Evolutionary conservation across 2,329 filamentous ascomycete genomes (phyloP).

Genomic region (Apiospora pterosperma): DNA sequence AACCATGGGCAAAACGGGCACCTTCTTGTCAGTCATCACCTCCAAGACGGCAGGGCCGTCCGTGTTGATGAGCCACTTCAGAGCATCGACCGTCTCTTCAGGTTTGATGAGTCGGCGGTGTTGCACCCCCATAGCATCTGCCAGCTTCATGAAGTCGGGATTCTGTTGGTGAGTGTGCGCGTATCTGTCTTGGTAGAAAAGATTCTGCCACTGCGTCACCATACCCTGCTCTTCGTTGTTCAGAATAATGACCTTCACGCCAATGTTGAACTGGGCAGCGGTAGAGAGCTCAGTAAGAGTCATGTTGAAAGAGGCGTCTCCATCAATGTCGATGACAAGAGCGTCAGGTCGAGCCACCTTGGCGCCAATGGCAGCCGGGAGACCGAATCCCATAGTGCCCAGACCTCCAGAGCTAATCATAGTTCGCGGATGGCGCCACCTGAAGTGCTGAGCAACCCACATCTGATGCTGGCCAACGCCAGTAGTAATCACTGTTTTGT

Average conservation of each 20-base stretch:
- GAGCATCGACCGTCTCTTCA: slow-evolving; percentile 70
- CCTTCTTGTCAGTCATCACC: slow-evolving; percentile 86
- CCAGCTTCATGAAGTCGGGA: slow-evolving; percentile 92
- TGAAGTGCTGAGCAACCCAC: slow-evolving; percentile 97
- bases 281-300: slow-evolving; percentile 93
- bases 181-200: slow-evolving; percentile 94
- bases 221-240: slow-evolving; percentile 99
- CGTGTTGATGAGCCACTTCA: slow-evolving; percentile 85
- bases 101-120: slow-evolving; percentile 69
- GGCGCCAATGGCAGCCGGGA: slow-evolving; percentile 91
- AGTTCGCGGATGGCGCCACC: slow-evolving; percentile 85
- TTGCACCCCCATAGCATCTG: slow-evolving; percentile 86
- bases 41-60: slow-evolving; percentile 93
- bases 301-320: slow-evolving; percentile 99
- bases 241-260: slow-evolving; percentile 87
- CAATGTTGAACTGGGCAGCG: slow-evolving; percentile 93
- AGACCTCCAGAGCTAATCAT: slow-evolving; percentile 97
- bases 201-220: slow-evolving; percentile 97
- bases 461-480: slow-evolving; percentile 98
- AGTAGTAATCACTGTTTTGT: slow-evolving; percentile 83
- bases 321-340: slow-evolving; percentile 92
- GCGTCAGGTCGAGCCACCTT: slow-evolving; percentile 81
- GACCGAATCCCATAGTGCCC: slow-evolving; percentile 92
- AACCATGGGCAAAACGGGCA: slow-evolving; percentile 97
- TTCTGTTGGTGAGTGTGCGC: slow-evolving; percentile 92